Base-by-base conservation (phyloP, 306 rosid genomes). In the Amphicarpaea edgeworthii region DNA sequence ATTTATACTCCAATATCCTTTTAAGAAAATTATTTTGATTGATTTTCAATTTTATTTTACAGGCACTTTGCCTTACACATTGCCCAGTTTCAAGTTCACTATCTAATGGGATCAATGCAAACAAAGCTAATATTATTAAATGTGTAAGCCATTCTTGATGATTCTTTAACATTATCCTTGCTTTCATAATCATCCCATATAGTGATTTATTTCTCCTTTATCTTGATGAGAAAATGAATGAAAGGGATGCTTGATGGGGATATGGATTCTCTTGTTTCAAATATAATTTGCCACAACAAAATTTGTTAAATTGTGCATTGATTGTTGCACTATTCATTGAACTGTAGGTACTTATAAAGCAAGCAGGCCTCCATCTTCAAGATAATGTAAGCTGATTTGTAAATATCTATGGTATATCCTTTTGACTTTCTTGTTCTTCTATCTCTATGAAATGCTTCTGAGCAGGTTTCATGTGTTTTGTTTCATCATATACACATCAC, bases 301-400 rank as follows among this genome's bases (percentile, higher is more conserved):
- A 55, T 41, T 32, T 78, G 24, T 62, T 58, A 41, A 28, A 16
- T 24, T 73, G 34, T 68, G 23, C 77, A 17, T 50, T 88, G 58
- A 76, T 72, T 49, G 61, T 63, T 68, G 41, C 49, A 28, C 78
- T 59, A 23, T 83, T 83, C 60, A 37, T 23, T 72, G 73, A 77
- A 75, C 60, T 78, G 65, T 82, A 95, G 98, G 96, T 95, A 73
- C 97, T 95, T 78, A 71, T 71, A 42, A 92, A 92, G 86, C 98
- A 92, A 87, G 95, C 91, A 66, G 93, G 97, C 72, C 88, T 95
- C 68, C 87, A 73, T 81, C 90, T 95, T 53, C 92, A 83, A 70
- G 92, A 84, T 47, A 87, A 87, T 83, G 97, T 95, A 86, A 90
- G 93, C 81, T 73, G 67, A 49, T 66, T 42, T 55, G 2, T 30